Evolutionary conservation across 2,329 filamentous ascomycete genomes (phyloP), one percentile per base, ranked within the genome.

Genomic region (Pestalotiopsis sp.): DNA sequence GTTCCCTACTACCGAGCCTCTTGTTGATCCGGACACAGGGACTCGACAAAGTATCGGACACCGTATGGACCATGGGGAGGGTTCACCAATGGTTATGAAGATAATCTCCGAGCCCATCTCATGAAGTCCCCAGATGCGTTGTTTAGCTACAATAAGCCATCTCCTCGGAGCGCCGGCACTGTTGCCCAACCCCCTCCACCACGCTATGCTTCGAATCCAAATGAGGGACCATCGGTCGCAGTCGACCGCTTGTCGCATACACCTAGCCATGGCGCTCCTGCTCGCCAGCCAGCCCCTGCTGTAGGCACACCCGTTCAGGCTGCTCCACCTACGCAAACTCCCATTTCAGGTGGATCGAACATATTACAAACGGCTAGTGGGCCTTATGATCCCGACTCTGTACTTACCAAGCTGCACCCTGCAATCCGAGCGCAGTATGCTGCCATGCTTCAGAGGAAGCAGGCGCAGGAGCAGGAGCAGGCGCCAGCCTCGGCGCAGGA

Each of bases 71-170:
- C 82, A 1, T 83, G 80, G 78, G 84, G 85, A 26, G 88, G 87
- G 0, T 89, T 89, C 71, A 88, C 85, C 40, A 90, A 90, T 69
- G 87, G 86, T 4, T 89, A 89, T 67, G 86, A 89, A 75, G 86
- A 85, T 22, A 84, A 84, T 61, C 69, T 84, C 20, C 79, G 80
- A 62, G 81, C 82, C 20, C 82, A 85, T 67, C 69, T 86, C 58
- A 80, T 83, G 76, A 80, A 78, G 66, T 78, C 78, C 10, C 80
- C 80, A 24, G 76, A 81, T 48, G 77, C 79, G 4, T 74, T 83
- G 3, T 79, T 78, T 61, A 70, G 70, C 26, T 39, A 38, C 24
- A 65, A 38, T 11, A 66, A 59, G 55, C 64, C 30, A 38, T 56
- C 63, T 22, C 26, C 48, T 44, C 11, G 24, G 4, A 26, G 10